Base-by-base conservation (phyloP, 1,284 basidiomycete species). In the Ganoderma multipileum region DNA sequence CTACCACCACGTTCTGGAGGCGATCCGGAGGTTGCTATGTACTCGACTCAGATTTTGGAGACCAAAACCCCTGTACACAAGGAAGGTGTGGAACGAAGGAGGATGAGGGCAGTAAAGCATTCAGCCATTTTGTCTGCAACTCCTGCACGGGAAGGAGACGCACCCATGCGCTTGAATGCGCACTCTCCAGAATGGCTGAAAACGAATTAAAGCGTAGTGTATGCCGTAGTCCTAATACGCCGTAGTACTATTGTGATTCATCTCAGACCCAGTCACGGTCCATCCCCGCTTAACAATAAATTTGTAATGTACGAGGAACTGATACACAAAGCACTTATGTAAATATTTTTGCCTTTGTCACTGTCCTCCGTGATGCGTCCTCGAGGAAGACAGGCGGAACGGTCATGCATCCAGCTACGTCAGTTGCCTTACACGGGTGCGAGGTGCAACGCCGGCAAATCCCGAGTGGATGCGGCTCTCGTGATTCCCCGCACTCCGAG, bases 81-180 rank as follows among this genome's bases (percentile, higher is more conserved):
- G 4, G 72, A 64, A 8, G 63, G 67, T 1, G 60, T 61, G 20
- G 64, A 42, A 23, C 64, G 55, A 50, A 73, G 72, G 66, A 75
- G 61, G 50, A 84, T 89, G 79, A 83, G 81, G 12, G 85, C 83
- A 1, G 70, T 89, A 16, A 78, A 77, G 38, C 87, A 89, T 73
- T 81, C 87, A 11, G 87, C 84, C 2, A 69, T 83, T 16, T 71
- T 89, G 61, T 81, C 81, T 1, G 72, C 68, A 28, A 87, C 86
- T 0, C 84, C 85, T 8, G 85, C 83, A 2, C 76, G 72, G 62
- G 83, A 85, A 50, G 83, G 80, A 0, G 75, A 79, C 36, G 78
- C 82, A 28, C 82, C 83, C 6, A 75, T 82, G 72, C 68, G 73
- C 2, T 69, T 83, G 18, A 66, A 82, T 70, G 74, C 79, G 0